Evolutionary conservation across 192 early-diverging fungal genomes (phyloP).

Genomic region (Phycomyces blakesleeanus): DNA sequence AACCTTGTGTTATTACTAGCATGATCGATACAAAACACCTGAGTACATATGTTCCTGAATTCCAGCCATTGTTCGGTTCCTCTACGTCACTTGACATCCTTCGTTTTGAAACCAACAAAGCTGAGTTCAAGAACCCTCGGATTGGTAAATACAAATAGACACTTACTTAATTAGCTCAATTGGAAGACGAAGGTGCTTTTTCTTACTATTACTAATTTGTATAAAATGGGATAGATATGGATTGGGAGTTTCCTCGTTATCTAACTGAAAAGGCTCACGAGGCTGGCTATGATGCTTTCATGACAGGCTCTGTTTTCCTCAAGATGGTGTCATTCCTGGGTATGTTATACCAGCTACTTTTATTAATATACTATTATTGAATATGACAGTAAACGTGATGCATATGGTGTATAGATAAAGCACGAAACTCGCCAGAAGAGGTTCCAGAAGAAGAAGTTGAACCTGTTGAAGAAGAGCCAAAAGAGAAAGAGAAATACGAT

Average conservation of each 20-base stretch:
- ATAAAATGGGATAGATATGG: conserved; percentile 19
- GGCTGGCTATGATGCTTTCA: conserved; percentile 91
- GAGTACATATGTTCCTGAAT: conserved; percentile 32
- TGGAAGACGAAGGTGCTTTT: conserved; percentile 23
- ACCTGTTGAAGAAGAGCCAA: neutral
- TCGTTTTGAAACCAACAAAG: conserved; percentile 25
- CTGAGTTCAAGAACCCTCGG: conserved; percentile 32
- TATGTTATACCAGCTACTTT: neutral
- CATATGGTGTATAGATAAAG: neutral
- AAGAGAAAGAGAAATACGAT: neutral
- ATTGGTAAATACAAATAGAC: conserved; percentile 42
- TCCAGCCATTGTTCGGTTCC: conserved; percentile 2
- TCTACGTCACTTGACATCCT: conserved; percentile 22
- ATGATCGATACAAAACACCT: conserved; percentile 79
- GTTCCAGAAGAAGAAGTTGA: conserved; percentile 10
- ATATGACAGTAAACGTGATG: neutral
- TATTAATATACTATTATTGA: neutral
- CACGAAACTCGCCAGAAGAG: neutral
- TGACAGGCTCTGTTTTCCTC: conserved; percentile 80
- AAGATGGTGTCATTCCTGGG: conserved; percentile 49
- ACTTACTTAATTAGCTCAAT: too few species aligned
- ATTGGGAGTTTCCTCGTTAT: conserved; percentile 28
- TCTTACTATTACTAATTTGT: neutral
- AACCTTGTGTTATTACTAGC: conserved; percentile 37
- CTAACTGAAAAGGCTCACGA: conserved; percentile 67